phyloP scores from a whole-genome alignment of 139 green algal species.

The Picochlorum sp. region DNA sequence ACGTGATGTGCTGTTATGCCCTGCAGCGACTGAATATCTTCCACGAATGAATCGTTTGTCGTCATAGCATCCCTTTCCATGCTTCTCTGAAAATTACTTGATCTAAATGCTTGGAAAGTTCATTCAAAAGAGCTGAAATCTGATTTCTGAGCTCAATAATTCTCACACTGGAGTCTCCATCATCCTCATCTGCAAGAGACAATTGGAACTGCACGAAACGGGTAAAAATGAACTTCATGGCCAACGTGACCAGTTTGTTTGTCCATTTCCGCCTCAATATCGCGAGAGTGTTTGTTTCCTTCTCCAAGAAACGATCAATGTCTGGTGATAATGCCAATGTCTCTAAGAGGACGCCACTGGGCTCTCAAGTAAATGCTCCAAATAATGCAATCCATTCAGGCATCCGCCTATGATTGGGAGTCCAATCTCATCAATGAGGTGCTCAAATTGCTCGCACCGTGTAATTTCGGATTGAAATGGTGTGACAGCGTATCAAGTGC shows the following conservation, averaged over 20 bases:
- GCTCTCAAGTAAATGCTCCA: constrained; percentile 40
- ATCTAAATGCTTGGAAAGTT: constrained; percentile 33
- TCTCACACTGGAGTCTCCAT: neutral
- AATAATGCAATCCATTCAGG: constrained; percentile 30
- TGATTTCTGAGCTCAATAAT: constrained; percentile 18
- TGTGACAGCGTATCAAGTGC: constrained; percentile 14
- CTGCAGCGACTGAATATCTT: constrained; percentile 44
- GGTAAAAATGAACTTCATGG: constrained; percentile 29
- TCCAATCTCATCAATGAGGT: constrained; percentile 30
- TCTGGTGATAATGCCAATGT: constrained; percentile 4
- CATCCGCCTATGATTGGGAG: constrained; percentile 25
- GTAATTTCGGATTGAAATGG: constrained; percentile 16
- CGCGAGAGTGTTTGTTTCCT: constrained; percentile 20
- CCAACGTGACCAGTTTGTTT: constrained; percentile 37
- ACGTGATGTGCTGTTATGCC: constrained; percentile 28
- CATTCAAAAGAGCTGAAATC: constrained; percentile 23
- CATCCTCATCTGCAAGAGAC: neutral
- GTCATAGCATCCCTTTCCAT: constrained; percentile 39
- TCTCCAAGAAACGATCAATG: constrained; percentile 13
- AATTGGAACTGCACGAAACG: constrained; percentile 14
- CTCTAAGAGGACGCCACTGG: constrained; percentile 22
- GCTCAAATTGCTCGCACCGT: constrained; percentile 28
- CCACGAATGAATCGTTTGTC: constrained; percentile 36
- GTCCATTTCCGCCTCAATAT: constrained; percentile 36
- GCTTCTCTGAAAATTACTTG: constrained; percentile 39